Base-by-base conservation (phyloP, 768 basidiomycete genomes). In the Holtermannia corniformis region DNA sequence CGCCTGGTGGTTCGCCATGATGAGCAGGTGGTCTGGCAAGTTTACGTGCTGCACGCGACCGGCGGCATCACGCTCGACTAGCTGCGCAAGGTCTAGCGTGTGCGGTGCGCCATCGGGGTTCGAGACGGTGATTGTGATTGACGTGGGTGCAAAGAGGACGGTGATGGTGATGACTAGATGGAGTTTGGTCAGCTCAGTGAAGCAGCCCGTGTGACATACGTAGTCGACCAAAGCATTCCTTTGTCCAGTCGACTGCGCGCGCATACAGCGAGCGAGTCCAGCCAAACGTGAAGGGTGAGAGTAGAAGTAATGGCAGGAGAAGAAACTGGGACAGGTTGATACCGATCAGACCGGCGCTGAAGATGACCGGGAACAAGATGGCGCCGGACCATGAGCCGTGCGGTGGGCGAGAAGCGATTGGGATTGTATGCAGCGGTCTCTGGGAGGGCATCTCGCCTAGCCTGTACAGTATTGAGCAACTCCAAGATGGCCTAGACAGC, bases 1-100 rank as follows among this genome's bases (percentile, higher is more conserved):
- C 1, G 67, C 62, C 61, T 75, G 93, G 69, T 99, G 93, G 69
- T 99, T 99, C 13, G 87, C 81, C 62, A 91, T 87, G 57, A 90
- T 73, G 22, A 97, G 83, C 27, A 83, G 79, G 68, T 88, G 84
- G 58, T 79, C 79, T 1, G 90, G 88, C 16, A 95, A 72, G 51
- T 82, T 79, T 49, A 96, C 73, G 5, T 76, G 77, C 2, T 78
- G 68, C 26, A 85, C 77, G 28, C 75, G 73, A 5, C 88, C 87
- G 1, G 72, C 66, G 5, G 65, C 62, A 62, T 87, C 79, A 50
- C 77, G 80, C 37, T 80, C 70, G 13, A 84, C 78, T 19, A 86
- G 72, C 7, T 69, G 64, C 23, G 80, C 76, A 75, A 71, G 63
- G 16, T 37, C 32, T 37, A 37, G 32, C 32, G 32, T 37, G 10